A percentile compares a stretch with the other conserved stretches of the same genome.
Conservation (phyloP, 805 yeast species). For the Candida hispaniensis region DNA sequence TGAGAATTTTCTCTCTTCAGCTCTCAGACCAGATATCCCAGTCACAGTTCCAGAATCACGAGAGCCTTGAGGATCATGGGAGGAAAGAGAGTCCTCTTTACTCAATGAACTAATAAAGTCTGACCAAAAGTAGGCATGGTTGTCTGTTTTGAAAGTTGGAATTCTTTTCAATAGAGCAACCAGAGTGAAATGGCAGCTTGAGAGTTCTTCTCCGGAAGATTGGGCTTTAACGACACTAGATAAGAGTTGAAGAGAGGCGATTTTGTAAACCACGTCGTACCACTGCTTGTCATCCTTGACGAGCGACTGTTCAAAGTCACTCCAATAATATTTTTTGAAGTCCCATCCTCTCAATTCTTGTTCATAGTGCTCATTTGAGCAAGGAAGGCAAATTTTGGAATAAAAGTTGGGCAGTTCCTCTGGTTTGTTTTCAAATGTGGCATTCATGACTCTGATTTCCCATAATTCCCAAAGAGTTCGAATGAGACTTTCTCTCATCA, state of each 20-base stretch:
- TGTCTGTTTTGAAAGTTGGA: slow-evolving; percentile 14
- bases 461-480: slow-evolving; percentile 17
- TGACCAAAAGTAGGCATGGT: slow-evolving; percentile 13
- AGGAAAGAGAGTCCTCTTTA: slow-evolving; percentile 7
- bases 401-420: slow-evolving; percentile 12
- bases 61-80: slow-evolving; percentile 3
- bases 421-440: slow-evolving; percentile 5
- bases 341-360: slow-evolving; percentile 16
- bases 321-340: slow-evolving; percentile 16
- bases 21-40: slow-evolving; percentile 2
- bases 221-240: slow-evolving; percentile 14
- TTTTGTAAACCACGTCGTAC: slow-evolving; percentile 14
- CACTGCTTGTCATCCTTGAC: slow-evolving; percentile 8
- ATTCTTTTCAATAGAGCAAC: slow-evolving; percentile 5
- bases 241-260: slow-evolving; percentile 11
- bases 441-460: slow-evolving; percentile 16
- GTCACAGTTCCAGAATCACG: slow-evolving; percentile 3
- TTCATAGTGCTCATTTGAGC: slow-evolving; percentile 11
- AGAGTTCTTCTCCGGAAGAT: too few relatives aligned
- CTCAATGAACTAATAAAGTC: slow-evolving; percentile 13
- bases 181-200: too few relatives aligned
- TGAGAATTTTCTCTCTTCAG: slow-evolving; percentile 13
- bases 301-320: slow-evolving; percentile 15
- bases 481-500: slow-evolving; percentile 16
- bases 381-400: slow-evolving; percentile 15